Base-by-base conservation (phyloP, 2,329 filamentous ascomycete genomes). In the Onygena corvina region DNA sequence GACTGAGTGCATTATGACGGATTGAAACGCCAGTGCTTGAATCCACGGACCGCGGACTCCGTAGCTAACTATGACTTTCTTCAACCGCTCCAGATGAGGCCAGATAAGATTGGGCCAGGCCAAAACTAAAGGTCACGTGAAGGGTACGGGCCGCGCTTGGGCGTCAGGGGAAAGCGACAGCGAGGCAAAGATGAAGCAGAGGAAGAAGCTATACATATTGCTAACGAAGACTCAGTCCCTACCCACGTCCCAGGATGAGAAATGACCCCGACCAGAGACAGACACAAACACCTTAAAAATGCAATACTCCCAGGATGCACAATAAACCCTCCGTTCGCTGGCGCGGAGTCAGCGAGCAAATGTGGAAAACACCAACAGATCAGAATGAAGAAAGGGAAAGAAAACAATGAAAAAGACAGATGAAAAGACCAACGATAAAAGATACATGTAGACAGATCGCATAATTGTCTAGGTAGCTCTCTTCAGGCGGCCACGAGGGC, bases 1-100 rank as follows among this genome's bases (percentile, higher is more conserved):
- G 42, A 84, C 79, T 63, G 86, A 93, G 70, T 95, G 83, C 92
- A 98, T 96, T 53, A 53, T 75, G 71, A 62, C 36, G 12, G 40
- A n/a, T 14, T 9, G 2, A 27, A 3, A 14, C 14, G 21, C 7
- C 21, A n/a, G 36, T 42, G 20, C 23, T 27, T 42, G 27, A 20
- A 42, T 42, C 36, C 36, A 27, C 36, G 25, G 36, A n/a, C 36
- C 8, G 36, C 21, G 36, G 21, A 42, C 36, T 27, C 14, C 11
- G 20, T 42, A 25, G 23, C 36, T 42, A 25, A n/a, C 36, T 42
- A 42, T 42, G 36, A 23, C 36, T 42, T 14, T 27, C 21, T n/a
- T 14, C 21, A n/a, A 21, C 5, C 25, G 36, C 36, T 42, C 12
- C 8, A 27, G 36, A 42, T 42, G 36, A 42, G 36, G 36, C 36